These are phyloP conservation scores for Boechera divaricarpa DNA, from an alignment of 345 rosid genomes.

Conservation along the genomic window DNA sequence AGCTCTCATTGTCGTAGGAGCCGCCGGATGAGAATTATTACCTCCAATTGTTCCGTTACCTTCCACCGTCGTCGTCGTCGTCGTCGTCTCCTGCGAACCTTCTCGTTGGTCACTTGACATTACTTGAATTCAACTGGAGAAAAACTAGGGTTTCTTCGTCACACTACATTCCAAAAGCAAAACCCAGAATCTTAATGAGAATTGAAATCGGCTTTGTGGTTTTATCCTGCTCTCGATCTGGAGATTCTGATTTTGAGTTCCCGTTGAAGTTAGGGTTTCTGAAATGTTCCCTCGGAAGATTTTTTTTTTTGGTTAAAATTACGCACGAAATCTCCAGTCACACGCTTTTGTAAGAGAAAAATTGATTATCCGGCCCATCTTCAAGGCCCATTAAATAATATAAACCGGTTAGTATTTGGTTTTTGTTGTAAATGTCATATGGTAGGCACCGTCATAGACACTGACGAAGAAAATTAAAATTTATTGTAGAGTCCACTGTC, in stretches of 20 bases:
- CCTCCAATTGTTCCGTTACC: slow-evolving; percentile 50
- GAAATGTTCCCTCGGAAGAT: slow-evolving; percentile 32
- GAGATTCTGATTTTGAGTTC: slow-evolving; percentile 39
- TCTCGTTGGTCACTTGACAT: slow-evolving; percentile 45
- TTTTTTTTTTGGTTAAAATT: background rate
- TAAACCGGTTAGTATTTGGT: background rate
- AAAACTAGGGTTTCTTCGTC: slow-evolving; percentile 9
- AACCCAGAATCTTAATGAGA: slow-evolving; percentile 3
- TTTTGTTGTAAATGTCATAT: too few species aligned
- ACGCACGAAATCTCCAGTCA: slow-evolving; percentile 21
- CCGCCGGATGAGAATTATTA: slow-evolving; percentile 9
- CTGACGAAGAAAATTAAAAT: too few species aligned
- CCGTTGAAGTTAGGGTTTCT: slow-evolving; percentile 51
- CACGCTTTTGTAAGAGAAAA: background rate
- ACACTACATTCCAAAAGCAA: slow-evolving; percentile 27
- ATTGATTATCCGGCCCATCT: slow-evolving; percentile 13
- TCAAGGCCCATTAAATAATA: slow-evolving; percentile 13
- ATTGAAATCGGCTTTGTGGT: background rate
- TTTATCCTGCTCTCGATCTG: slow-evolving; percentile 34
- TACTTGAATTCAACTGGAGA: background rate
- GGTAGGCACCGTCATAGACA: too few species aligned
- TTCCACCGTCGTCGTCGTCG: slow-evolving; percentile 19
- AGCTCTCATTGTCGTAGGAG: slow-evolving; percentile 11
- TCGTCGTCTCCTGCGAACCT: slow-evolving; percentile 30
- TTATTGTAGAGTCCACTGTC: too few species aligned